Conservation (phyloP, 345 rosid species). For the Pseudoturritis turrita region DNA sequence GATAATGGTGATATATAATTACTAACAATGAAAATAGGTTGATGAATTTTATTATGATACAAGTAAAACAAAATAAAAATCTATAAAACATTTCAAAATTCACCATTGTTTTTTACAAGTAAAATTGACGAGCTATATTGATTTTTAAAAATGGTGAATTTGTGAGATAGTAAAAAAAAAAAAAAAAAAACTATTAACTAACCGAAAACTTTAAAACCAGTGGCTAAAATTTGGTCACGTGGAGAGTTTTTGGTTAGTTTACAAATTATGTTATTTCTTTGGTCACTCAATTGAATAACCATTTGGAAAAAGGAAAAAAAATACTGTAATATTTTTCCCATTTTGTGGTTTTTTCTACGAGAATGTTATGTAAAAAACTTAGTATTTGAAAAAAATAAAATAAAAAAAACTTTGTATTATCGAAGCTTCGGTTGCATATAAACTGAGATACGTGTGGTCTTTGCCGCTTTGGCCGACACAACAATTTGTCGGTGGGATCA, state of each 20-base stretch:
- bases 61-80: neutral
- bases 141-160: too few relatives aligned
- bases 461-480: slow-evolving; percentile 19
- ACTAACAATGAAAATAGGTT: neutral
- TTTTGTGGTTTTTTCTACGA: neutral
- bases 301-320: too few relatives aligned
- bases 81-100: neutral
- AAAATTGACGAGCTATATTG: neutral
- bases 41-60: neutral
- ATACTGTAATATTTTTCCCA: neutral
- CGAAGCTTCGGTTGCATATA: slow-evolving; percentile 9
- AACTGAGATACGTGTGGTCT: neutral
- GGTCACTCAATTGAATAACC: too few relatives aligned
- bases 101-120: neutral
- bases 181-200: too few relatives aligned
- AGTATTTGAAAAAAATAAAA: too few relatives aligned
- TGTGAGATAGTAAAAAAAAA: too few relatives aligned
- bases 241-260: too few relatives aligned
- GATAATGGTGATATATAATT: neutral
- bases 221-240: too few relatives aligned
- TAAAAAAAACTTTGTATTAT: neutral
- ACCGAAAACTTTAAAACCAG: too few relatives aligned
- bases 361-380: neutral
- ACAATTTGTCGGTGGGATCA: slow-evolving; percentile 24
- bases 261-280: too few relatives aligned